Evolutionary conservation across 352 stramenopile species (phyloP).

Genomic region (Blastocystis sp.): DNA sequence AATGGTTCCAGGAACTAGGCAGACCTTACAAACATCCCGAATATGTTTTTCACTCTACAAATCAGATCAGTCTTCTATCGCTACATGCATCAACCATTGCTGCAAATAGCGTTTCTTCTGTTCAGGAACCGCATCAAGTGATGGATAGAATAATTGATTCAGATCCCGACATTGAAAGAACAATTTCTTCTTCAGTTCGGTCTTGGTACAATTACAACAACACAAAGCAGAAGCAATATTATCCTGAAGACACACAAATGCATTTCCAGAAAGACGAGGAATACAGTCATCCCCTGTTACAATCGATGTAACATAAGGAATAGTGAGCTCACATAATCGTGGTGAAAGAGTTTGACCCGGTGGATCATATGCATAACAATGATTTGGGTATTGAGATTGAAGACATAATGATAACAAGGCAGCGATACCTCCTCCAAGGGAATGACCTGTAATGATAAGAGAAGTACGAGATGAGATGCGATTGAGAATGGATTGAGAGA

Average conservation of each 20-base stretch:
- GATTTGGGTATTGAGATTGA: background rate
- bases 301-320: background rate
- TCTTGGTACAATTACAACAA: background rate
- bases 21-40: background rate
- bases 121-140: background rate
- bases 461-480: background rate
- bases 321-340: background rate
- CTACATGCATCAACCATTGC: constrained; percentile 1
- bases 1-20: background rate
- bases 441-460: background rate
- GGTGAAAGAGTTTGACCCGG: constrained; percentile 18
- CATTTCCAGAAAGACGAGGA: background rate
- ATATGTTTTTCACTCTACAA: background rate
- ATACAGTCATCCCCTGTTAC: constrained; percentile 8
- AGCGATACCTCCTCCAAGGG: background rate
- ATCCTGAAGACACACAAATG: background rate
- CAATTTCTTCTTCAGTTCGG: background rate
- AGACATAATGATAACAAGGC: background rate
- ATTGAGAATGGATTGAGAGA: background rate
- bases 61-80: background rate
- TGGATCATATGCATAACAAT: constrained; percentile 23
- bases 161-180: background rate
- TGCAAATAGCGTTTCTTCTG: background rate
- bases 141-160: background rate
- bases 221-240: constrained; percentile 19